Evolutionary conservation across 2,329 filamentous ascomycete genomes (phyloP).

Genomic region (Amauroascus niger): DNA sequence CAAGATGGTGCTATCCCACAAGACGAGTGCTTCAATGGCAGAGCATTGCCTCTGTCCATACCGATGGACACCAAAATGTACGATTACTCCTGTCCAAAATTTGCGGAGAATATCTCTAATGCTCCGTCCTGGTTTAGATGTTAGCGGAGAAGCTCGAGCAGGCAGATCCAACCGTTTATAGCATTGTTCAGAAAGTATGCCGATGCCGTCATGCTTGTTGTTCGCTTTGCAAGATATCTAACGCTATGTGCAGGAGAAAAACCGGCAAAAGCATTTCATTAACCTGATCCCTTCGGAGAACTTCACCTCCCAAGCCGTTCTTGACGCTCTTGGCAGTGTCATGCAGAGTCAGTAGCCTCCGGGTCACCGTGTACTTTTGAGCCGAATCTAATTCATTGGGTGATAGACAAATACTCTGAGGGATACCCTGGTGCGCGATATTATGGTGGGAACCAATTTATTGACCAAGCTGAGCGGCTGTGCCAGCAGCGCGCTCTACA

Average conservation of each 20-base stretch:
- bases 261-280: constrained; percentile 93
- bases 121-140: constrained; percentile 47
- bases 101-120: constrained; percentile 6
- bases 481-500: constrained; percentile 86
- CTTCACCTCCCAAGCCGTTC: constrained; percentile 85
- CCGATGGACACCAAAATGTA: constrained; percentile 37
- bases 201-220: background rate
- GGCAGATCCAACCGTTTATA: constrained; percentile 76
- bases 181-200: constrained; percentile 78
- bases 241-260: constrained; percentile 63
- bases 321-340: constrained; percentile 82
- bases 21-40: constrained; percentile 28
- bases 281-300: constrained; percentile 94
- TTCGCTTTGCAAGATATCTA: background rate
- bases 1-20: constrained; percentile 19
- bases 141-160: constrained; percentile 69
- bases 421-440: constrained; percentile 94
- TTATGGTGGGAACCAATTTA: constrained; percentile 94
- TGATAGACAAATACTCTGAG: constrained; percentile 88
- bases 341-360: constrained; percentile 66
- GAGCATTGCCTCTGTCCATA: constrained; percentile 31
- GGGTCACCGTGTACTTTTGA: background rate
- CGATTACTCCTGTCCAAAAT: background rate
- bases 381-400: constrained; percentile 22
- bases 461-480: constrained; percentile 77